phyloP scores from a whole-genome alignment of 2,329 filamentous ascomycete species.

The Lachnellula suecica region DNA sequence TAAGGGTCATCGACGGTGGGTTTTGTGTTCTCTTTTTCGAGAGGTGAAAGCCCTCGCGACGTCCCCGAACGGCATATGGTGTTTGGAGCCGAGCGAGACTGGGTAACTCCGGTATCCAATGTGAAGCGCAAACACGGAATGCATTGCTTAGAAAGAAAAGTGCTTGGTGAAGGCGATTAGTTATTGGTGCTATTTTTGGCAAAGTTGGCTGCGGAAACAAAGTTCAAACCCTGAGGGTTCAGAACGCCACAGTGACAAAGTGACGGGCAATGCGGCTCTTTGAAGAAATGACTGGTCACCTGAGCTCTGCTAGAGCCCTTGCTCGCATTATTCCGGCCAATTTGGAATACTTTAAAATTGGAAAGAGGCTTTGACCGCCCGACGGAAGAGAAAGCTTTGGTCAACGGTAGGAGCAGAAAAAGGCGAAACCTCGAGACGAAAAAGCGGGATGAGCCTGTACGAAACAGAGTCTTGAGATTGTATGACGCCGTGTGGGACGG shows the following conservation, averaged over 20 bases:
- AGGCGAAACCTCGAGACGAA: not conserved
- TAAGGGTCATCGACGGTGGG: not conserved
- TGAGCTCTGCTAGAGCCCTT: constrained; percentile 2
- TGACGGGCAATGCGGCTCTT: constrained; percentile 11
- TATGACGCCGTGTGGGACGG: not conserved
- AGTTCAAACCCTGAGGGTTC: too few relatives aligned
- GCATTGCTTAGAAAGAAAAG: too few relatives aligned
- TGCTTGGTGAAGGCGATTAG: too few relatives aligned
- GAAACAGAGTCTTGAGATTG: not conserved
- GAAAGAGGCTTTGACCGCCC: constrained; percentile 10
- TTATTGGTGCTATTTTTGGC: too few relatives aligned
- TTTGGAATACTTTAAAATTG: constrained; percentile 10
- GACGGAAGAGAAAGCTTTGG: too few relatives aligned
- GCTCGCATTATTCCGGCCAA: constrained; percentile 8
- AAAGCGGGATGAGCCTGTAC: not conserved
- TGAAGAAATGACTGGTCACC: not conserved
- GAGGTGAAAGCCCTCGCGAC: not conserved
- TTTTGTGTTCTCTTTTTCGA: not conserved
- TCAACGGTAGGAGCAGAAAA: constrained; percentile 7
- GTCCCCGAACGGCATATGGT: not conserved
- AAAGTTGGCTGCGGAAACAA: too few relatives aligned
- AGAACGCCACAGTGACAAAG: not conserved
- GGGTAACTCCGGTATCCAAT: not conserved
- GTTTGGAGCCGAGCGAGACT: not conserved
- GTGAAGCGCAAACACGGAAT: not conserved